Percentiles rank a stretch among this genome's conserved stretches.
Evolutionary conservation across 805 yeast species (phyloP).

Genomic region (Priceomyces carsonii): DNA sequence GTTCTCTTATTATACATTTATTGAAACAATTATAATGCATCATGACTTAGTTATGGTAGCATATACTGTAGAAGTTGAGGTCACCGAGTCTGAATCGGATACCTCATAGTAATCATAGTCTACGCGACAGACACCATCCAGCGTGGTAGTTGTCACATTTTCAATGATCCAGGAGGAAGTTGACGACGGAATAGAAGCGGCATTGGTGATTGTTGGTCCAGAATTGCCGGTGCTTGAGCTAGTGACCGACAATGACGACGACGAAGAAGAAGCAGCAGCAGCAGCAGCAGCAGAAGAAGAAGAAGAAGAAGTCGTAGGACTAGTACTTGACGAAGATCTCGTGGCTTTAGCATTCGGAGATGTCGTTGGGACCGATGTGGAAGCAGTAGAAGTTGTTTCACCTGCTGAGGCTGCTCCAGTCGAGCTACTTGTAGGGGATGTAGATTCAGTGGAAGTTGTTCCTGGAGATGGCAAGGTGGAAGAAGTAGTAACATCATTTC

Average conservation of each 20-base stretch:
- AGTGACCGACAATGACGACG: slow-evolving; percentile 7
- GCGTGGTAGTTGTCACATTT: slow-evolving; percentile 28
- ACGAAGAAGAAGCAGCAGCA: slow-evolving; percentile 8
- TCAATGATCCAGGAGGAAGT: slow-evolving; percentile 36
- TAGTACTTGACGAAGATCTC: slow-evolving; percentile 8
- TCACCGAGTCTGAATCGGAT: slow-evolving; percentile 26
- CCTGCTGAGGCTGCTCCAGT: slow-evolving; percentile 14
- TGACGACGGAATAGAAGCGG: slow-evolving; percentile 23
- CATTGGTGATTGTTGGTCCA: slow-evolving; percentile 30
- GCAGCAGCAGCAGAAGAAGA: slow-evolving; percentile 10
- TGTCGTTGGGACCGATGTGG: slow-evolving; percentile 11
- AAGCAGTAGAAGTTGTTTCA: slow-evolving; percentile 16
- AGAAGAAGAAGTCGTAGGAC: slow-evolving; percentile 8
- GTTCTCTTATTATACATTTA: slow-evolving; percentile 1
- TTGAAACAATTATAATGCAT: slow-evolving; percentile 1
- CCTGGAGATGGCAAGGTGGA: slow-evolving; percentile 11
- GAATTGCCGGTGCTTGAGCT: slow-evolving; percentile 9
- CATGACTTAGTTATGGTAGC: slow-evolving; percentile 30
- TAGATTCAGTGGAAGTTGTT: slow-evolving; percentile 9
- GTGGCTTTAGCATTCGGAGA: slow-evolving; percentile 8
- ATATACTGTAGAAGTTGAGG: slow-evolving; percentile 34
- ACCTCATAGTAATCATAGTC: slow-evolving; percentile 38
- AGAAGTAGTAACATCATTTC: slow-evolving; percentile 10
- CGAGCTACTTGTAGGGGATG: slow-evolving; percentile 10
- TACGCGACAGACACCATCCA: slow-evolving; percentile 34